phyloP scores from a whole-genome alignment of 768 basidiomycete species.

The Clathrus columnatus region DNA sequence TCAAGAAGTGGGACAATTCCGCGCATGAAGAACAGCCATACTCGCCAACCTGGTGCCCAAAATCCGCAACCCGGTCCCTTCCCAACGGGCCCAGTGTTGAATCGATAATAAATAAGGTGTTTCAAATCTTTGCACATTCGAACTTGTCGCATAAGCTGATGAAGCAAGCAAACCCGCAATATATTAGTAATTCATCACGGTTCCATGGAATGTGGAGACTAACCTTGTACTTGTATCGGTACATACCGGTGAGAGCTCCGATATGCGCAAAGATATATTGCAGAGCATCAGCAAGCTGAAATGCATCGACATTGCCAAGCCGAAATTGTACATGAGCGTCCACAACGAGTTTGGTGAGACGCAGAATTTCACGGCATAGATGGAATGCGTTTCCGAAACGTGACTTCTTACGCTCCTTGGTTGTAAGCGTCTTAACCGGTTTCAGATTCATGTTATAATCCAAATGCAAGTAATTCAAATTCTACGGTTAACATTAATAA shows the following conservation, averaged over 20 bases:
- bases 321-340: slow-evolving; percentile 99
- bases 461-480: slow-evolving; percentile 86
- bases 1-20: slow-evolving; percentile 97
- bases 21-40: slow-evolving; percentile 99
- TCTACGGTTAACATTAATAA: slow-evolving; percentile 34
- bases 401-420: slow-evolving; percentile 99
- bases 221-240: slow-evolving; percentile 98
- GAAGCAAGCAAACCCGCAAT: no score
- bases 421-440: slow-evolving; percentile 93
- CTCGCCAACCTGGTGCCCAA: slow-evolving; percentile 99
- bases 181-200: not conserved
- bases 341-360: slow-evolving; percentile 96
- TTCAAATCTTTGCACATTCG: slow-evolving; percentile 99
- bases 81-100: slow-evolving; percentile 99
- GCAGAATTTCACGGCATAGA: slow-evolving; percentile 93
- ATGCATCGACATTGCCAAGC: slow-evolving; percentile 96
- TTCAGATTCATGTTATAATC: slow-evolving; percentile 99
- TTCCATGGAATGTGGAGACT: slow-evolving; percentile 12
- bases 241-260: slow-evolving; percentile 98
- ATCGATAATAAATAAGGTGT: slow-evolving; percentile 96
- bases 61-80: slow-evolving; percentile 99
- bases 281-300: slow-evolving; percentile 96
- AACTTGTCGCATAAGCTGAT: slow-evolving; percentile 94
- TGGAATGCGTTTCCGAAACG: slow-evolving; percentile 99
- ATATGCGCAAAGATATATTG: slow-evolving; percentile 98